Evolutionary conservation across 495 filamentous ascomycete genomes (phyloP), one percentile per base, ranked within the genome.

Genomic region (Aspergillus wentii): DNA sequence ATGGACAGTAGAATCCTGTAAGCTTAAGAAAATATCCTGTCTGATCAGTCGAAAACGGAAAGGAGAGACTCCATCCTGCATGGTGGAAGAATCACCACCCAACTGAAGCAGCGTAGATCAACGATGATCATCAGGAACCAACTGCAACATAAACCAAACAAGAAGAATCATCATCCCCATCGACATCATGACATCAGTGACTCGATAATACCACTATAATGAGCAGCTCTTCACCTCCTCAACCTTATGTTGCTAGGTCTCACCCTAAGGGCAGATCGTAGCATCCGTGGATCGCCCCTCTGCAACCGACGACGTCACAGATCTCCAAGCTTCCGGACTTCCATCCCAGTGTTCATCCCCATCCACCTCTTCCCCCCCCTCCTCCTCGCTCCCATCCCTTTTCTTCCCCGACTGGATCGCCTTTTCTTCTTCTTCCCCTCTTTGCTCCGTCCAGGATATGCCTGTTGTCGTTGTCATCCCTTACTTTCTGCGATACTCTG

Each of bases 271-370:
- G n/a, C n/a, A n/a, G 38, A 20, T 30, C 28, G 32, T 19, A 8
- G 23, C 23, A 46, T 45, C 44, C 46, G 35, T 28, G 40, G 46
- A 38, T 41, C 38, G 20, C 2, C 9, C n/a, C 34, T 40, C 42
- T 47, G 46, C 40, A 54, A 54, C 50, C 29, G 38, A 50, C 47
- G 46, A 54, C 47, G 47, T 54, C 51, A 54, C 39, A n/a, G 45
- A 38, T 28, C 33, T 46, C 35, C 32, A 59, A 58, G 45, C 56
- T 61, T 62, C 59, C 52, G 56, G 46, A 38, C 48, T 41, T 49
- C 51, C 54, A 49, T 56, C 41, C 49, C 25, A 44, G 14, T 40
- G 22, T 41, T 33, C 25, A 33, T 30, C 17, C 35, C 38, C 23
- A n/a, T 29, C 26, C 26, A 7, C 26, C 13, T 17, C 18, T 30